Conservation (phyloP, 1,284 basidiomycete genomes). For the Naganishia liquefaciens region DNA sequence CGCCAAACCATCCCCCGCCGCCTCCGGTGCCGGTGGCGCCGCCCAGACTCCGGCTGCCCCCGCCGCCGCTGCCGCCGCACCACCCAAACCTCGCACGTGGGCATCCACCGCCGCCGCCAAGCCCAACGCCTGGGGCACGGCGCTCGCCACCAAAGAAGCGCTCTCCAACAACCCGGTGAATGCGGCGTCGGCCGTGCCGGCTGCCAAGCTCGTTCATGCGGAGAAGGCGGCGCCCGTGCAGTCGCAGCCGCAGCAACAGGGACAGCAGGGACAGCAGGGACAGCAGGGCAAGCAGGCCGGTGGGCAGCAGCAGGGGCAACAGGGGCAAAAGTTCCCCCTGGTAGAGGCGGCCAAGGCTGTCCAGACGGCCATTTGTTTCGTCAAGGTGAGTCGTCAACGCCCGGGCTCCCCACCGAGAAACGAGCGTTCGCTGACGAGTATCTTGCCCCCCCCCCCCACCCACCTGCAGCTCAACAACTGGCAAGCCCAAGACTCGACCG, state of each 20-base stretch:
- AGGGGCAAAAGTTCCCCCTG: constrained; percentile 56
- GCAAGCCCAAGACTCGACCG: constrained; percentile 59
- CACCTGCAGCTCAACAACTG: constrained; percentile 53
- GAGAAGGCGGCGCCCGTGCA: constrained; percentile 34
- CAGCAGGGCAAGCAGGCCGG: constrained; percentile 18
- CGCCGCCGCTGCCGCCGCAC: constrained; percentile 50
- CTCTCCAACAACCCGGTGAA: constrained; percentile 40
- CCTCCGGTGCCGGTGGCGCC: too few relatives aligned
- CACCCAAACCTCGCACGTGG: constrained; percentile 71
- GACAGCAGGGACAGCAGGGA: constrained; percentile 34
- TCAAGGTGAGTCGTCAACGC: constrained; percentile 66
- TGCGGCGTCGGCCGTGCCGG: constrained; percentile 56
- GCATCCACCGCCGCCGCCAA: constrained; percentile 78
- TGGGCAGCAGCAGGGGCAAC: constrained; percentile 26
- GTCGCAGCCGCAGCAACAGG: constrained; percentile 24
- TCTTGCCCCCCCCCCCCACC: neutral
- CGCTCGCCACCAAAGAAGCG: constrained; percentile 50
- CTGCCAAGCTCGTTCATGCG: constrained; percentile 36
- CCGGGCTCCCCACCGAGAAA: neutral
- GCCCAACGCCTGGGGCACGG: constrained; percentile 63
- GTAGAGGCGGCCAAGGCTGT: constrained; percentile 64
- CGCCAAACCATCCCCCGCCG: constrained; percentile 42
- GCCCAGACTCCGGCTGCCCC: constrained; percentile 51
- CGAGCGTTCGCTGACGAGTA: constrained; percentile 28
- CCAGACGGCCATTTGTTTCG: constrained; percentile 74